Base-by-base conservation (phyloP, 768 basidiomycete genomes). In the Suillus clintonianus region DNA sequence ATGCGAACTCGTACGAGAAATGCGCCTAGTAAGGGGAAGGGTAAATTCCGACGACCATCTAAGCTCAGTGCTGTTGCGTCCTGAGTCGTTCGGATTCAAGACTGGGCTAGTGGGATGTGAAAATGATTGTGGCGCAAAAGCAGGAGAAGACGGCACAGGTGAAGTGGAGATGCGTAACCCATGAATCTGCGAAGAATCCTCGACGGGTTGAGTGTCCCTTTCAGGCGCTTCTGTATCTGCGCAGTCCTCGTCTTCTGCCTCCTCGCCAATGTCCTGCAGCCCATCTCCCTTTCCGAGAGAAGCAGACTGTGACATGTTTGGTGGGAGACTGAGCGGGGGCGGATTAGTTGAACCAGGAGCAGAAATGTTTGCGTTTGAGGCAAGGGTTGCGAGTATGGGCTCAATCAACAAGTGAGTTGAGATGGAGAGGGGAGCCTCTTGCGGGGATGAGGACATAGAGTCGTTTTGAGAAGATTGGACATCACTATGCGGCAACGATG, bases 151-250 rank as follows among this genome's bases (percentile, higher is more conserved):
- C 36, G 79, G 73, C 7, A 76, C 63, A 8, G 81, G 78, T 0
- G 77, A 69, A 0, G 85, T 89, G 37, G 79, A 81, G 56, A 89
- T 85, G 65, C 85, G 80, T 67, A 89, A 71, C 11, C 88, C 86
- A 58, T 87, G 86, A 42, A 89, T 83, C 63, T 83, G 81, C 5
- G 77, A 70, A 47, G 50, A 51, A 63, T 70, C 64, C 10, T 68
- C 69, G 14, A 64, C 68, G 5, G 66, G 62, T 47, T 67, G 62
- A 2, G 62, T 65, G 17, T 69, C 67, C 17, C 69, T 75, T 43
- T 73, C 62, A 3, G 60, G 64, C 14, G 56, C 56, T 7, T 57
- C 55, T 2, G 69, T 32, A 8, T 56, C 48, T 8, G 57, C 71
- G 19, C 77, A 76, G 27, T 85, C 86, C 51, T 88, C 86, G 22